Evolutionary conservation across 2,329 filamentous ascomycete genomes (phyloP).

Genomic region (Epichloe hybrida): DNA sequence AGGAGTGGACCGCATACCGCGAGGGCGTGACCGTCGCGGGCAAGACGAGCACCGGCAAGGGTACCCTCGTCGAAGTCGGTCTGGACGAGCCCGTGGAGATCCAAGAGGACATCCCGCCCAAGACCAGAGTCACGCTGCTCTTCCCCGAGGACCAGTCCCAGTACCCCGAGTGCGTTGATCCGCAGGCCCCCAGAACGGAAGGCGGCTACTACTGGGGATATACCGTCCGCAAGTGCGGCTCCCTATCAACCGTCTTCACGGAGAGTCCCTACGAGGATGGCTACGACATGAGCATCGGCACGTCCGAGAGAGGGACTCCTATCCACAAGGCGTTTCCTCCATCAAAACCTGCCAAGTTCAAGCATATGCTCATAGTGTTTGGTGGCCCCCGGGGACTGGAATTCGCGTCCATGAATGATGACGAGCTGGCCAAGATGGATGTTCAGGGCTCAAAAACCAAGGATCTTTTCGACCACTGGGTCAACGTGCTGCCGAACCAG

Average conservation of each 20-base stretch:
- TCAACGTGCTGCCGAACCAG: slow-evolving; percentile 68
- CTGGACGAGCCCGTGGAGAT: slow-evolving; percentile 43
- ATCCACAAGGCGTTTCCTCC: slow-evolving; percentile 33
- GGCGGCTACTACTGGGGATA: slow-evolving; percentile 84
- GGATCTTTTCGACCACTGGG: slow-evolving; percentile 71
- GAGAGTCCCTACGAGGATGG: slow-evolving; percentile 62
- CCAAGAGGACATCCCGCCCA: slow-evolving; percentile 47
- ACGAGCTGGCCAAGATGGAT: slow-evolving; percentile 42
- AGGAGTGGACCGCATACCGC: slow-evolving; percentile 68
- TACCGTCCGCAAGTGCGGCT: slow-evolving; percentile 49
- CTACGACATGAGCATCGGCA: slow-evolving; percentile 74
- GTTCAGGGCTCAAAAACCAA: slow-evolving; percentile 50
- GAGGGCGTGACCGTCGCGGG: slow-evolving; percentile 56
- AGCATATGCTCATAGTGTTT: slow-evolving; percentile 66
- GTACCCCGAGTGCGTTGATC: slow-evolving; percentile 47
- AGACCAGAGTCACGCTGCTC: slow-evolving; percentile 63
- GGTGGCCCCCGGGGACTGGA: slow-evolving; percentile 72
- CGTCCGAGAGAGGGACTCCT: slow-evolving; percentile 59
- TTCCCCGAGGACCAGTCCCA: slow-evolving; percentile 29
- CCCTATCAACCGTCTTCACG: slow-evolving; percentile 62
- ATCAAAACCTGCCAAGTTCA: slow-evolving; percentile 35
- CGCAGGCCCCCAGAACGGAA: slow-evolving; percentile 56
- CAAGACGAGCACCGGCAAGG: slow-evolving; percentile 24
- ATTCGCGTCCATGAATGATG: slow-evolving; percentile 52
- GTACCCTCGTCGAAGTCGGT: slow-evolving; percentile 46